These are phyloP conservation scores for Dictyostelium purpureum DNA, from an alignment of 78 protist species.

Conservation along the genomic window DNA sequence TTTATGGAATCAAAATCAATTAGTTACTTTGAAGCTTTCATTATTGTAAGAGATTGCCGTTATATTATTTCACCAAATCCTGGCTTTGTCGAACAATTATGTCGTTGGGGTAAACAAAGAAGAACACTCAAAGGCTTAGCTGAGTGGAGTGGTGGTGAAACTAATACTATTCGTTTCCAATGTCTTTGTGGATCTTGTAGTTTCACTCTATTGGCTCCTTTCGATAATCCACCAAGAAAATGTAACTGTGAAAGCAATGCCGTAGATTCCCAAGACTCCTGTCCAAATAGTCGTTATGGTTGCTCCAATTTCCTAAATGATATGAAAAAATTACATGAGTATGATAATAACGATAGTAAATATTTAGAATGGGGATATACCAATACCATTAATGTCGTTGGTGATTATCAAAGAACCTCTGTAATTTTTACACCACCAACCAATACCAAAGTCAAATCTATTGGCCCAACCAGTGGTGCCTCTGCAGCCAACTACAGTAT, in stretches of 20 bases:
- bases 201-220: constrained; percentile 53
- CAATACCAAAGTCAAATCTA: neutral
- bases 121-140: constrained; percentile 68
- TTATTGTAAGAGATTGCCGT: constrained; percentile 65
- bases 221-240: constrained; percentile 33
- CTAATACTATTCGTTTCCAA: constrained; percentile 42
- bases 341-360: neutral
- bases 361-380: constrained; percentile 63
- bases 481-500: neutral
- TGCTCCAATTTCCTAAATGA: constrained; percentile 65
- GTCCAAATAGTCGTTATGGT: constrained; percentile 58
- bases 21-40: constrained; percentile 78
- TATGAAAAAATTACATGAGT: constrained; percentile 75
- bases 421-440: neutral
- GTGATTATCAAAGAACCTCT: constrained; percentile 62
- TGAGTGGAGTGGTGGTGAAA: constrained; percentile 54
- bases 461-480: neutral
- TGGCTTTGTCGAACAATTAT: constrained; percentile 77
- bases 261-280: neutral
- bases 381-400: constrained; percentile 60
- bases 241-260: constrained; percentile 20
- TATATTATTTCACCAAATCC: constrained; percentile 63
- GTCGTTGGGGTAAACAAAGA: constrained; percentile 80
- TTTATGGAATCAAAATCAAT: constrained; percentile 68
- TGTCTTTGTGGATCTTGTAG: constrained; percentile 84